phyloP scores from a whole-genome alignment of 2,329 filamentous ascomycete species.

The Diplodia scrobiculata region DNA sequence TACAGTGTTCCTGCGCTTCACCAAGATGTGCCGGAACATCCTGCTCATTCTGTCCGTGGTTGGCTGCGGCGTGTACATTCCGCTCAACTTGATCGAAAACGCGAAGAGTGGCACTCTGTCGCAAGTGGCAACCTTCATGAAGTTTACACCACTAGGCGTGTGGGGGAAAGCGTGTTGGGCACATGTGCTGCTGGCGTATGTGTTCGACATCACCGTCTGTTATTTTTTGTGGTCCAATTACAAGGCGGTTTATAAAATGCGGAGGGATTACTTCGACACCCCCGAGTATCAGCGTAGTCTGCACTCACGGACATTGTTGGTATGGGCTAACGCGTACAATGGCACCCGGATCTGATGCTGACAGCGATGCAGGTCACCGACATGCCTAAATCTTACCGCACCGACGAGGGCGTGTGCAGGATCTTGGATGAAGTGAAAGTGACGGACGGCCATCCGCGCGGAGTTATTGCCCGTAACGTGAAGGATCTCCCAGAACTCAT shows the following conservation, averaged over 20 bases:
- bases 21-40: conserved; percentile 88
- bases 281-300: conserved; percentile 86
- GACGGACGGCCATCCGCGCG: conserved; percentile 74
- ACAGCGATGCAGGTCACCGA: conserved; percentile 67
- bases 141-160: conserved; percentile 60
- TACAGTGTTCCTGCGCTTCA: conserved; percentile 83
- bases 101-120: conserved; percentile 41
- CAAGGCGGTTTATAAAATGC: conserved; percentile 67
- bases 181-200: conserved; percentile 61
- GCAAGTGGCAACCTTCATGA: conserved; percentile 51
- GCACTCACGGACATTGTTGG: conserved; percentile 68
- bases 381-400: conserved; percentile 72
- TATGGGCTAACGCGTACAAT: conserved; percentile 33
- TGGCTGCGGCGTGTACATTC: conserved; percentile 76
- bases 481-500: conserved; percentile 86
- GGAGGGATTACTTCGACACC: conserved; percentile 79
- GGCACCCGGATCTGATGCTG: background rate
- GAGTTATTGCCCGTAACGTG: conserved; percentile 85
- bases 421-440: conserved; percentile 80
- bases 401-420: conserved; percentile 83
- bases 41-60: conserved; percentile 73
- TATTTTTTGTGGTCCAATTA: conserved; percentile 93
- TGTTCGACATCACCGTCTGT: conserved; percentile 73
- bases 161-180: conserved; percentile 58
- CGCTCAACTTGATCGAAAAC: conserved; percentile 65